Base-by-base conservation (phyloP, 352 stramenopile genomes). In the Phytophthora cryptogea region DNA sequence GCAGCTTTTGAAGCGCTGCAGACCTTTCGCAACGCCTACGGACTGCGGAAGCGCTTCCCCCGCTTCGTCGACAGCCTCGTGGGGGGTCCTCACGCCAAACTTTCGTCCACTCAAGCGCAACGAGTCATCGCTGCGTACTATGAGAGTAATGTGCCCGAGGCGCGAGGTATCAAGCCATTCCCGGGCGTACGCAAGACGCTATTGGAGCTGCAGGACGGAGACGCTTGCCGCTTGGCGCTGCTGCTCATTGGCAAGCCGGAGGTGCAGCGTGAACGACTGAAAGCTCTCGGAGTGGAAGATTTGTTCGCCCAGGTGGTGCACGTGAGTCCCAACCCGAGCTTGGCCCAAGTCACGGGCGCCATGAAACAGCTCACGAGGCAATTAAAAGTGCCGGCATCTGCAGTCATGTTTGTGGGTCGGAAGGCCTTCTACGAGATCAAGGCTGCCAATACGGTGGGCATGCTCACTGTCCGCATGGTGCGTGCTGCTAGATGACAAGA, bases 341-440 rank as follows among this genome's bases (percentile, higher is more conserved):
- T 88, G 39, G 58, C 61, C 11, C 76, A 88, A 50, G 65, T 95
- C n/a, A 77, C 72, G 8, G 82, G 73, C 23, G 79, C 80, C 0
- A 91, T 95, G 86, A 89, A 89, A 52, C 75, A 89, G 37, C 79
- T 93, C 6, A 53, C 70, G 0, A 70, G 78, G 1, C 64, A 80
- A 14, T 45, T 95, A 13, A 78, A 90, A 45, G 59, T 93, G 17
- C 72, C 83, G 50, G 59, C 82, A 37, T 95, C 86, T 13, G 80
- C 78, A n/a, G 74, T 95, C 28, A 74, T 90, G 23, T 92, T 95
- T 30, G 82, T 95, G 31, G 86, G 86, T 2, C 79, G 84, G 44
- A 92, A 92, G 54, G 80, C 87, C 9, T 95, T 95, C 53, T 92
- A 90, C 48, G 86, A 95, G 61, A 90, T 95, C 66, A 95, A 93